phyloP scores from a whole-genome alignment of 805 yeast genomes.

The Komagataella ulmi region DNA sequence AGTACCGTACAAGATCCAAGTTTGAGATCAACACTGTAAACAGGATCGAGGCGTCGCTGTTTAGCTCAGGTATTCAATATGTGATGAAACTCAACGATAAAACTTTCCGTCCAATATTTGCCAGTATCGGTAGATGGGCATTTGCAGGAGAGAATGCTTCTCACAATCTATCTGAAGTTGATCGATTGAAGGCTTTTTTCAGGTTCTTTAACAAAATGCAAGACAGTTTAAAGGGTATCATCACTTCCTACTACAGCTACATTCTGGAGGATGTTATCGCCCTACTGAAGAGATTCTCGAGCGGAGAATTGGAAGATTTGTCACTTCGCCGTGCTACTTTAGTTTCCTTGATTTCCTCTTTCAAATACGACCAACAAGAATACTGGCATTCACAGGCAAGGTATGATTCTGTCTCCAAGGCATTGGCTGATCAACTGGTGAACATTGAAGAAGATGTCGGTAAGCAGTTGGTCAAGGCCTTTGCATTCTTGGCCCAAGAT shows the following conservation, averaged over 20 bases:
- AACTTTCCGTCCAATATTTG: constrained; percentile 85
- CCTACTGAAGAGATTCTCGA: constrained; percentile 36
- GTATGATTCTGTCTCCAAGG: constrained; percentile 55
- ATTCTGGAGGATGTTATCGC: constrained; percentile 59
- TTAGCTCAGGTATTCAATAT: constrained; percentile 56
- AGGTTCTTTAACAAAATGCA: constrained; percentile 78
- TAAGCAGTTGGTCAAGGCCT: constrained; percentile 65
- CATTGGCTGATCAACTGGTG: constrained; percentile 52
- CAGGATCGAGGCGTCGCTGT: constrained; percentile 68
- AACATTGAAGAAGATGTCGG: constrained; percentile 67
- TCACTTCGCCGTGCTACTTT: constrained; percentile 63
- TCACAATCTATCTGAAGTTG: constrained; percentile 28
- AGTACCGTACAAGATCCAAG: constrained; percentile 44
- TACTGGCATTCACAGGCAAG: constrained; percentile 88
- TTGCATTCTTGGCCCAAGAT: constrained; percentile 60
- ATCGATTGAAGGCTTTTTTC: constrained; percentile 64
- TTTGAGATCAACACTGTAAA: constrained; percentile 65
- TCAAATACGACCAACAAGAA: constrained; percentile 84
- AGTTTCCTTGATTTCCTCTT: constrained; percentile 64
- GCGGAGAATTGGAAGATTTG: constrained; percentile 24
- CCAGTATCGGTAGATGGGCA: constrained; percentile 83
- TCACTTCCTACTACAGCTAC: constrained; percentile 82
- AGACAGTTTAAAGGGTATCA: constrained; percentile 71
- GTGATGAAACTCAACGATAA: constrained; percentile 91
- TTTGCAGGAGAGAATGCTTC: constrained; percentile 67